phyloP scores from a whole-genome alignment of 306 rosid genomes.

The Cucumis hystrix region DNA sequence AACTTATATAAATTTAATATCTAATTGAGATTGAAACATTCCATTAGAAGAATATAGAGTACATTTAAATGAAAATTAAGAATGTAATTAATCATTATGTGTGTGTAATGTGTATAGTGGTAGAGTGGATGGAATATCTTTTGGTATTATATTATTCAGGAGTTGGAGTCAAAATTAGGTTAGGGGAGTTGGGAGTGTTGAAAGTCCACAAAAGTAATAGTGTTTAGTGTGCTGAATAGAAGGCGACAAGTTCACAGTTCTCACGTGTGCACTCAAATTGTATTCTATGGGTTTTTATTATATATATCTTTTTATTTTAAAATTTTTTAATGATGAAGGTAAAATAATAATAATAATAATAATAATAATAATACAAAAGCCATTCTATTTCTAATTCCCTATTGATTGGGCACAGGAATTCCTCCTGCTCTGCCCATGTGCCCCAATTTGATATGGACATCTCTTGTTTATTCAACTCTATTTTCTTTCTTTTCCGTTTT shows the following conservation, averaged over 20 bases:
- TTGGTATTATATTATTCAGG: too few species aligned
- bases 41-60: background rate
- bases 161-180: background rate
- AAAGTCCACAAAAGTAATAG: background rate
- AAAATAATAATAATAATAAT: background rate
- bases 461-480: background rate
- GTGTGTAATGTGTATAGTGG: background rate
- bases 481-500: background rate
- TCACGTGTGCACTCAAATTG: background rate
- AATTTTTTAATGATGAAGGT: background rate
- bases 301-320: too few species aligned
- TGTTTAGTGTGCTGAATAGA: background rate
- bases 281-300: background rate
- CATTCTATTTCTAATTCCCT: background rate
- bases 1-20: too few species aligned
- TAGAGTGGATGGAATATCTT: background rate
- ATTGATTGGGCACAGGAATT: background rate
- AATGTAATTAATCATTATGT: background rate
- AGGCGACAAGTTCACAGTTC: background rate
- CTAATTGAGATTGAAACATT: background rate
- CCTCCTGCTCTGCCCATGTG: background rate
- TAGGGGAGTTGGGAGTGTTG: background rate
- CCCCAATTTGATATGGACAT: background rate
- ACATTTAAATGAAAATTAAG: background rate
- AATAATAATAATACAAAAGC: background rate